Conservation (phyloP, 192 early-diverging fungal genomes). For the Neocallimastix lanati region DNA sequence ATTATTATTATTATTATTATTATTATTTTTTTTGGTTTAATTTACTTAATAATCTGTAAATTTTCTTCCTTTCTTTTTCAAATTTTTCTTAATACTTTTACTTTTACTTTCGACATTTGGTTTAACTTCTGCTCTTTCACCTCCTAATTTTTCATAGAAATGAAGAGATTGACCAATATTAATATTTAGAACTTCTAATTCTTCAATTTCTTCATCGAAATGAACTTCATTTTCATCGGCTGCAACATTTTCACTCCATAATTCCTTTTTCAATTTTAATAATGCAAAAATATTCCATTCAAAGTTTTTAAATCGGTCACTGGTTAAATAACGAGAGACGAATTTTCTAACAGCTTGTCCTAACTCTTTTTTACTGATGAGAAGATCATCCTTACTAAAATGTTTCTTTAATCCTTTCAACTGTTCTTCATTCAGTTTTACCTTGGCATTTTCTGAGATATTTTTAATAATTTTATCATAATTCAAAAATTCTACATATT, state of each 20-base stretch:
- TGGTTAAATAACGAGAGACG: not conserved
- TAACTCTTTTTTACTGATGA: not conserved
- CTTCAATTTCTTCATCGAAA: not conserved
- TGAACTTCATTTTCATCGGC: not conserved
- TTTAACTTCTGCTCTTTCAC: not conserved
- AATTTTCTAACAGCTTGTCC: not conserved
- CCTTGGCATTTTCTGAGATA: not conserved
- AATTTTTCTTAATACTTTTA: too few relatives aligned
- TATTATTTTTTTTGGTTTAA: too few relatives aligned
- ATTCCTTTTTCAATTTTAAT: not conserved
- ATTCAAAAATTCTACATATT: not conserved
- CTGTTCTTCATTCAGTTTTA: not conserved
- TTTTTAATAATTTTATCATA: not conserved
- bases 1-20: too few relatives aligned
- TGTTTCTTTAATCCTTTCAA: not conserved
- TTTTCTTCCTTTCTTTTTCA: too few relatives aligned
- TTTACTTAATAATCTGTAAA: too few relatives aligned
- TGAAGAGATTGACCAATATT: not conserved
- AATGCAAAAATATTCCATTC: not conserved
- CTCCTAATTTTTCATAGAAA: not conserved
- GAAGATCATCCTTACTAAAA: not conserved
- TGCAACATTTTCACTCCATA: not conserved
- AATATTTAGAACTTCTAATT: not conserved
- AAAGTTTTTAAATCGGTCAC: not conserved
- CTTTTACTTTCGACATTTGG: too few relatives aligned